phyloP scores from a whole-genome alignment of 192 early-diverging fungal species.

The Entomortierella chlamydospora region DNA sequence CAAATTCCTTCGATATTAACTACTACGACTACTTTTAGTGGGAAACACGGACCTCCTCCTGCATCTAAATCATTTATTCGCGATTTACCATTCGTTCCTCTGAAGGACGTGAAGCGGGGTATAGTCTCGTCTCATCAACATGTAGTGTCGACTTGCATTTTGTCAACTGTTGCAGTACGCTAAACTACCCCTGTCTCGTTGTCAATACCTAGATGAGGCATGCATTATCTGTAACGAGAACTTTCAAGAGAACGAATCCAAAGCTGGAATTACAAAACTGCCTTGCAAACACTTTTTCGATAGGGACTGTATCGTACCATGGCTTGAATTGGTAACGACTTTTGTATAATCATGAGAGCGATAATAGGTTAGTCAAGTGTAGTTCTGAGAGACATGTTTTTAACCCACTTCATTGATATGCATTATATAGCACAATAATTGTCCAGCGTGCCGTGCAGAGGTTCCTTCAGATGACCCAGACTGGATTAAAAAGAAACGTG shows the following conservation, averaged over 20 bases:
- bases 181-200: background rate
- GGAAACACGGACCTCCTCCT: conserved; percentile 56
- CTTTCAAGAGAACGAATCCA: conserved; percentile 49
- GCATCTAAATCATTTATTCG: conserved; percentile 55
- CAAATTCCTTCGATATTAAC: no score
- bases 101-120: conserved; percentile 51
- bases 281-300: conserved; percentile 58
- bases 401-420: background rate
- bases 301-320: conserved; percentile 56
- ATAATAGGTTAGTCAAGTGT: no score
- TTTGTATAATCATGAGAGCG: background rate
- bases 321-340: conserved; percentile 54
- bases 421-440: conserved; percentile 54
- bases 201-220: conserved; percentile 33
- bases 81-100: conserved; percentile 40
- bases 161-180: background rate
- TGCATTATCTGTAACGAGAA: conserved; percentile 57
- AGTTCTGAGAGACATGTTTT: background rate
- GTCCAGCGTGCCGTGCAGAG: conserved; percentile 53
- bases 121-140: background rate
- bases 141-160: no score
- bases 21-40: conserved; percentile 5
- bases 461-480: conserved; percentile 56
- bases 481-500: conserved; percentile 56
- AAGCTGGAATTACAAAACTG: conserved; percentile 38